Base-by-base conservation (phyloP, 352 stramenopile genomes). In the Phytophthora fragariaefolia region DNA sequence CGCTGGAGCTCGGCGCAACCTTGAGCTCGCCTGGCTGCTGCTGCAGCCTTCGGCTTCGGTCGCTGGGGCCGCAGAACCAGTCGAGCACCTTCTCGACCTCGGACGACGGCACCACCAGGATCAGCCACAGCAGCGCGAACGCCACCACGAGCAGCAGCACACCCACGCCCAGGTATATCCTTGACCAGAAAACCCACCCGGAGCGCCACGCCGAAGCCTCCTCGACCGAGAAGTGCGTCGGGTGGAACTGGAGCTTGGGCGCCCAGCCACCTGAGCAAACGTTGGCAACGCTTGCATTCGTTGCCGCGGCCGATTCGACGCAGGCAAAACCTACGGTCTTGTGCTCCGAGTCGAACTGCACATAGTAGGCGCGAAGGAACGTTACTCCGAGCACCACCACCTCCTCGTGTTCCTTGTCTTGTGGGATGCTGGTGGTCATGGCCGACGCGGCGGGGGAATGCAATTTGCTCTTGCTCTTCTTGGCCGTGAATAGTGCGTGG, bases 341-440 rank as follows among this genome's bases (percentile, higher is more conserved):
- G 8, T 52, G 36, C 10, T 76, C 62, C 8, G 75, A 79, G 63
- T 92, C 79, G 59, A 92, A 92, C 38, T 73, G 69, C 17, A 79
- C 79, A 66, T 92, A 92, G 50, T 90, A 90, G n/a, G 81, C 65
- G 24, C 83, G 81, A 49, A 92, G 38, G 63, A 92, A 92, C 26
- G 87, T 73, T 15, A 82, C 77, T 17, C 83, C 83, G 5, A 92
- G 73, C 28, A 92, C 75, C 42, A 87, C 66, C 38, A 85, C 74
- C 30, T 82, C 69, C 3, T 67, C 43, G n/a, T 52, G 38, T 26
- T 60, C 56, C 7, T 64, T 56, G 10, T 38, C 56, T 9, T 63
- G 54, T 13, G 27, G 53, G 26, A 61, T 13, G 17, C 59, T 67
- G 18, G 26, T 63, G 4, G 38, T 58, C 58, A 68, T 49, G 18